These are phyloP conservation scores for Russula earlei DNA, from an alignment of 768 basidiomycete species.

Conservation along the genomic window DNA sequence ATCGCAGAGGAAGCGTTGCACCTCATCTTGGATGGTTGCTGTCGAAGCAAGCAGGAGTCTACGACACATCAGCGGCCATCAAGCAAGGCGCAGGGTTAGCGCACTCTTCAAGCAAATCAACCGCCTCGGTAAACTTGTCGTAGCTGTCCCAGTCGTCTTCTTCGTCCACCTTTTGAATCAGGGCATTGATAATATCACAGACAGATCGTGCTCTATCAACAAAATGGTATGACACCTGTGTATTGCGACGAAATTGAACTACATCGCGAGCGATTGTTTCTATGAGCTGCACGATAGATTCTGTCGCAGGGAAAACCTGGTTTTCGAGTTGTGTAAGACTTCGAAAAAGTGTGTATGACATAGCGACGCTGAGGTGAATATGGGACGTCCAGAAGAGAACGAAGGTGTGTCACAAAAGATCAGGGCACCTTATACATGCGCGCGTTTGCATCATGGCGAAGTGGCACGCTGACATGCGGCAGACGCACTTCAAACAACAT, in stretches of 20 bases:
- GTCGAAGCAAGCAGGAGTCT: conserved; percentile 8
- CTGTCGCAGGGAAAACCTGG: conserved; percentile 13
- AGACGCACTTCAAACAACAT: conserved; percentile 6
- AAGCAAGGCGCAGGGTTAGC: background rate
- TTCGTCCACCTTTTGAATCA: conserved; percentile 11
- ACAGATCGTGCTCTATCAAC: conserved; percentile 8
- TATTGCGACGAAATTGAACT: conserved; percentile 17
- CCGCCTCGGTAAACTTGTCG: conserved; percentile 14
- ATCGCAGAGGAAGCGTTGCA: background rate
- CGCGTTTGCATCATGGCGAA: conserved; percentile 8
- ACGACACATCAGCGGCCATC: background rate
- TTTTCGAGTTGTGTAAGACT: conserved; percentile 12
- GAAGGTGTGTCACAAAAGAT: background rate
- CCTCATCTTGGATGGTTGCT: conserved; percentile 6
- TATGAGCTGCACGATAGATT: conserved; percentile 14
- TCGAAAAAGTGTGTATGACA: conserved; percentile 15
- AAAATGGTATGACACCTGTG: conserved; percentile 15
- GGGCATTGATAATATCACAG: conserved; percentile 12
- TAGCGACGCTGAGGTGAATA: background rate
- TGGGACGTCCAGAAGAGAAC: background rate
- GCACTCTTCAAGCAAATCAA: conserved; percentile 13
- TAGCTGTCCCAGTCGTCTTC: conserved; percentile 17
- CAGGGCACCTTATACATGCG: conserved; percentile 3
- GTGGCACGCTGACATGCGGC: conserved; percentile 5
- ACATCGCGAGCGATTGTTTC: conserved; percentile 13